These are phyloP conservation scores for Linanthus parryae DNA, from an alignment of 148 eudicot species.

Conservation along the genomic window DNA sequence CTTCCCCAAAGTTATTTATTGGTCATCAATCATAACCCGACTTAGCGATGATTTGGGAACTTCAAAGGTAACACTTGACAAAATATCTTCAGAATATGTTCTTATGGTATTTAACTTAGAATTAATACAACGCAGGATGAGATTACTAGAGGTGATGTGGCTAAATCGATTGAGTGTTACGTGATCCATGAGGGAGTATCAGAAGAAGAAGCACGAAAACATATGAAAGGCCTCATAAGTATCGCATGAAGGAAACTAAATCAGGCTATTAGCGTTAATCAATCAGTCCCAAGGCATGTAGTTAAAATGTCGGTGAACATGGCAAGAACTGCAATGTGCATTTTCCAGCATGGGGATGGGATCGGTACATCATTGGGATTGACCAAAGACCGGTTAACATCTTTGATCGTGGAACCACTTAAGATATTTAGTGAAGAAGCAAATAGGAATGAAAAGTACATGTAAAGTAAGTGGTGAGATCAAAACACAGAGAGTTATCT, in stretches of 20 bases:
- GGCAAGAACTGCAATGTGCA: constrained; percentile 12
- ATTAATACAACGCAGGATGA: too few species aligned
- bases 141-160: constrained; percentile 16
- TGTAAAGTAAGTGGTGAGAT: too few species aligned
- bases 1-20: too few species aligned
- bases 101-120: too few species aligned
- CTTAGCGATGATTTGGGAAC: too few species aligned
- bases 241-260: constrained; percentile 14
- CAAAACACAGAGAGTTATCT: too few species aligned
- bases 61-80: too few species aligned
- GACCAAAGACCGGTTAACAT: constrained; percentile 6
- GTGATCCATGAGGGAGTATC: background rate
- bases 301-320: constrained; percentile 13
- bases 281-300: background rate
- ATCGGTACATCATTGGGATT: constrained; percentile 8
- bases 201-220: constrained; percentile 12
- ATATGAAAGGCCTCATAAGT: background rate
- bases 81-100: too few species aligned
- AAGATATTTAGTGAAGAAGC: too few species aligned
- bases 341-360: constrained; percentile 17
- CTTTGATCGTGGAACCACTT: constrained; percentile 11
- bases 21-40: too few species aligned
- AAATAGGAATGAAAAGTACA: too few species aligned
- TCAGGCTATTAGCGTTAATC: background rate
- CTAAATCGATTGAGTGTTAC: constrained; percentile 13